Conservation (phyloP, 192 early-diverging fungal species). For the Umbelopsis ramanniana region DNA sequence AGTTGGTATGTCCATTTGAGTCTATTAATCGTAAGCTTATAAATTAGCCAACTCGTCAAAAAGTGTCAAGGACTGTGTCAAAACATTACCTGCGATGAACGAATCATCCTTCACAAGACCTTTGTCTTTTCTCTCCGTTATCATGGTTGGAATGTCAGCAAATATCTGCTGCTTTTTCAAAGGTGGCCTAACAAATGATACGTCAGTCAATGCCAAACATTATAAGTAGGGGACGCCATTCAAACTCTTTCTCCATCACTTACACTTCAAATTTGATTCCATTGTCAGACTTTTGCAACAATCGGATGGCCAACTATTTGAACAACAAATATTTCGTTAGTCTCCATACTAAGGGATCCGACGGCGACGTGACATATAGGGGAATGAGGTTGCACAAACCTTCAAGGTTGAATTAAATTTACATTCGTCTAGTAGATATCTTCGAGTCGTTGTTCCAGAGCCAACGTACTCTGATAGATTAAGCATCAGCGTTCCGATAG, state of each 20-base stretch:
- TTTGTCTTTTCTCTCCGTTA: constrained; percentile 35
- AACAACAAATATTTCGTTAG: neutral
- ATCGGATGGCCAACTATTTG: constrained; percentile 39
- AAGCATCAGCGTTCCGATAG: constrained; percentile 68
- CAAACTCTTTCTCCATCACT: neutral
- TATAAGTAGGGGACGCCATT: neutral
- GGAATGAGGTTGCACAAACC: constrained; percentile 47
- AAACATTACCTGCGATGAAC: neutral
- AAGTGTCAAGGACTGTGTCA: too few relatives aligned
- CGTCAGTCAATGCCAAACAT: neutral
- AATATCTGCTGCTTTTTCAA: constrained; percentile 45
- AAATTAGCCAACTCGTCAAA: too few relatives aligned
- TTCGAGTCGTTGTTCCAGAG: constrained; percentile 50
- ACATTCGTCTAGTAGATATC: constrained; percentile 69
- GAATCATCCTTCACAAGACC: constrained; percentile 10
- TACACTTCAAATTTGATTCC: constrained; percentile 37
- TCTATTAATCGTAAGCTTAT: neutral
- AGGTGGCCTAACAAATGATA: constrained; percentile 33
- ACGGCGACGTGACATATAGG: neutral
- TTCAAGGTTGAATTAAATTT: constrained; percentile 83
- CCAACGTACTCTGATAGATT: constrained; percentile 84
- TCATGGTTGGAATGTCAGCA: constrained; percentile 40
- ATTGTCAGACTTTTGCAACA: constrained; percentile 35
- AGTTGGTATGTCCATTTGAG: neutral
- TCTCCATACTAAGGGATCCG: neutral